Evolutionary conservation across 345 rosid species (phyloP), one percentile per base, ranked within the genome.

Genomic region (Linum tenue): DNA sequence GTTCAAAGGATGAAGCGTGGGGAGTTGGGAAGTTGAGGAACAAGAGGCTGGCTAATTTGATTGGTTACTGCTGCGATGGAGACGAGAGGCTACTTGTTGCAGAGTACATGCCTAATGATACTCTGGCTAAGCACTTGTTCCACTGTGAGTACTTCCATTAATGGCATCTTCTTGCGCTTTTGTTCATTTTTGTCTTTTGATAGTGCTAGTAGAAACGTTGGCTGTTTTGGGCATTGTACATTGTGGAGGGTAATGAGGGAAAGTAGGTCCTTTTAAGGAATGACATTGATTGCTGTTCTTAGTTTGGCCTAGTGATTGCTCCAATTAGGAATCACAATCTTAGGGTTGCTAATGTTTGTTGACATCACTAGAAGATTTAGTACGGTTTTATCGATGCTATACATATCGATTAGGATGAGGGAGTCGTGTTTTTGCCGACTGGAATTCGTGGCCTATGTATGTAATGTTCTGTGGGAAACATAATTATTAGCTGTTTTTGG

Each of bases 1-100:
- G 59, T 10, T 64, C 70, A 61, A 68, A 73, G 98, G 88, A 83
- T n/a, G 91, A 89, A 77, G 97, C 98, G 4, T 72, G 73, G 76
- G 90, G 86, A 65, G 87, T 89, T 10, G 92, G 97, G 44, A 87
- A 75, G 76, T 66, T 92, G 80, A 83, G 92, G 77, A 88, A 87
- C 67, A 77, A 67, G 59, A 82, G 86, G 69, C 56, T 92, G 59
- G 96, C 88, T 44, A 90, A 92, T 80, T 81, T 92, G 86, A 83
- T 92, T 67, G 98, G 98, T 35, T 92, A 87, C 65, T 92, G 97
- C 72, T 92, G 97, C 71, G 91, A 89, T 55, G 98, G 97, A 10
- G 97, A 92, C 69, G 97, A 92, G 79, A 87, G 98, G 74, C 63
- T 92, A 78, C 87, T 92, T 61, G 96, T 90, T 59, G 86, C 98